phyloP scores from a whole-genome alignment of 179 eudicot species.

The Camellia oleifera region DNA sequence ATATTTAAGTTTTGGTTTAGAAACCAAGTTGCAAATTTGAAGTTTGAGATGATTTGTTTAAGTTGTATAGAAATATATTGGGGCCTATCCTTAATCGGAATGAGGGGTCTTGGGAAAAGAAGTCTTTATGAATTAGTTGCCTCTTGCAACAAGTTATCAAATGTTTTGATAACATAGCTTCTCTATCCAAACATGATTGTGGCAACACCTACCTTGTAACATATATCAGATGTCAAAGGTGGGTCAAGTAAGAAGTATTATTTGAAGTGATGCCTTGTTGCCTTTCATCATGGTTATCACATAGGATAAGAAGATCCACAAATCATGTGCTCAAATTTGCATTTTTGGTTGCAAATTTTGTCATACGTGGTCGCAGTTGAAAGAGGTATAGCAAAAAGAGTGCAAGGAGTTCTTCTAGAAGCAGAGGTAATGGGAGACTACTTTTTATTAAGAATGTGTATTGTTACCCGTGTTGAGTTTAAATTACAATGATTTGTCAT shows the following conservation, averaged over 20 bases:
- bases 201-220: background rate
- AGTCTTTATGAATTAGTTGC: background rate
- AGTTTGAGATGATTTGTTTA: background rate
- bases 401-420: no score
- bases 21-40: background rate
- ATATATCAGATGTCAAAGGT: background rate
- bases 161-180: background rate
- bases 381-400: no score
- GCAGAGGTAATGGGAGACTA: no score
- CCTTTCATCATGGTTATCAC: no score
- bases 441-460: no score
- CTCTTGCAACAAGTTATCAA: no score
- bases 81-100: background rate
- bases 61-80: background rate
- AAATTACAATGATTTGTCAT: background rate
- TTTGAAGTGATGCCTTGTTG: no score
- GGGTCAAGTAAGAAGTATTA: background rate
- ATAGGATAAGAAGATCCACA: no score
- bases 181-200: background rate
- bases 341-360: no score
- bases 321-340: no score
- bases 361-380: no score
- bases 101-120: background rate
- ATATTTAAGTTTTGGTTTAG: background rate
- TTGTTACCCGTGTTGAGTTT: background rate